A percentile compares a stretch with the other conserved stretches of the same genome.
phyloP scores from a whole-genome alignment of 805 yeast genomes.

The Diddensiella santjacobensis region DNA sequence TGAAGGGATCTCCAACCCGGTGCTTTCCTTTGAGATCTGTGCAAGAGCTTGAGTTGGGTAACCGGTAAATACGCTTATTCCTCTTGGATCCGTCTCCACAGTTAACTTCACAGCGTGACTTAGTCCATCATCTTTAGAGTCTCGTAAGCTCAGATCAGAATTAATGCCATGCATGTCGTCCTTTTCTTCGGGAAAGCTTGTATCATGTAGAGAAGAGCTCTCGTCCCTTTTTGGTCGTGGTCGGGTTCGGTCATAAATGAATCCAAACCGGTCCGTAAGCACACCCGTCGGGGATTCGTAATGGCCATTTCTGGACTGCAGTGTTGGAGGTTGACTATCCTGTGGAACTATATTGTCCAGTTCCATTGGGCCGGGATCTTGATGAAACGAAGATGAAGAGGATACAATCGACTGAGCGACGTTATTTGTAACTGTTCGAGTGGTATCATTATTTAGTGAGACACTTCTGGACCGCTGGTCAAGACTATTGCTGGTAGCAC shows the following conservation, averaged over 20 bases:
- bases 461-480: constrained; percentile 1
- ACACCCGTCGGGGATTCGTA: constrained; percentile 16
- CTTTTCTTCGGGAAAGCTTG: background rate
- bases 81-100: background rate
- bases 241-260: constrained; percentile 30
- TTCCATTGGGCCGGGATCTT: constrained; percentile 40
- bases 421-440: background rate
- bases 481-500: background rate
- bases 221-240: background rate
- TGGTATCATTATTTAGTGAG: background rate
- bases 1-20: background rate
- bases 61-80: background rate
- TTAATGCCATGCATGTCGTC: background rate
- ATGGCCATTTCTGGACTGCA: constrained; percentile 16
- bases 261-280: constrained; percentile 49
- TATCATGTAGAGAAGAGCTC: background rate
- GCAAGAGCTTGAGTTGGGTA: background rate
- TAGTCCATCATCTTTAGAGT: background rate
- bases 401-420: constrained; percentile 1
- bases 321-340: constrained; percentile 34
- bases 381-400: constrained; percentile 3
- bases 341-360: constrained; percentile 37
- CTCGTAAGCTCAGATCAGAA: background rate
- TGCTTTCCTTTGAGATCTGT: background rate
- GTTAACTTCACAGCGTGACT: background rate